Evolutionary conservation across 2,329 filamentous ascomycete species (phyloP), one percentile per base, ranked within the genome.

Genomic region (Bipolaris victoriae): DNA sequence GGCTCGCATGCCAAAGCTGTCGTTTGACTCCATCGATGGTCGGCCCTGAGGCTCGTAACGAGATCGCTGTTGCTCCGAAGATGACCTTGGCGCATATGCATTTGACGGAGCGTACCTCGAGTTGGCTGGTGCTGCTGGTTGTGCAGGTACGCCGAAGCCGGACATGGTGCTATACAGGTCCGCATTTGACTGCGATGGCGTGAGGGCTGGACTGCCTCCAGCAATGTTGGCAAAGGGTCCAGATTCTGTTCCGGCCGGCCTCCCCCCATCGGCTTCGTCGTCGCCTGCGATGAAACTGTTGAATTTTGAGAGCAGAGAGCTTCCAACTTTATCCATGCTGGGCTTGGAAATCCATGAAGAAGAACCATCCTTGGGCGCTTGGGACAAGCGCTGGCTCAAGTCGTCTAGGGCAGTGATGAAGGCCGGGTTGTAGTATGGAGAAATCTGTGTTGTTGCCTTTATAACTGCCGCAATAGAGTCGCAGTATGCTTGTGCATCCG

Each of bases 271-370:
- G 49, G 92, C 90, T 50, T 86, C 86, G 52, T 98, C 94, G 58
- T 97, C 94, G 13, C 95, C 96, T 49, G 90, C 88, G 59, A 99
- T 92, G 71, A 99, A 99, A 70, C 92, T 97, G 78, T 93, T 98
- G 78, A 99, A 97, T 57, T 90, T 92, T 63, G 88, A 92, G 85
- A 92, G 93, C 73, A 98, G 87, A 33, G 90, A 92, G 60, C 90
- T 92, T 2, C 93, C 95, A 0, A 98, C 92, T 77, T 96, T 97
- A 76, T 96, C 93, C 85, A 98, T 96, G 75, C 88, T 97, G 6
- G 94, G 92, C 76, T 95, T 97, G 1, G 92, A 90, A 50, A 99
- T 95, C 91, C 94, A 97, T 2, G 92, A 94, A 18, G 86, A 88
- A 6, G 88, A 88, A 53, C 86, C 88, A 64, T 95, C 92, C 71